phyloP scores from a whole-genome alignment of 192 early-diverging fungal genomes.

The Entomortierella lignicola region DNA sequence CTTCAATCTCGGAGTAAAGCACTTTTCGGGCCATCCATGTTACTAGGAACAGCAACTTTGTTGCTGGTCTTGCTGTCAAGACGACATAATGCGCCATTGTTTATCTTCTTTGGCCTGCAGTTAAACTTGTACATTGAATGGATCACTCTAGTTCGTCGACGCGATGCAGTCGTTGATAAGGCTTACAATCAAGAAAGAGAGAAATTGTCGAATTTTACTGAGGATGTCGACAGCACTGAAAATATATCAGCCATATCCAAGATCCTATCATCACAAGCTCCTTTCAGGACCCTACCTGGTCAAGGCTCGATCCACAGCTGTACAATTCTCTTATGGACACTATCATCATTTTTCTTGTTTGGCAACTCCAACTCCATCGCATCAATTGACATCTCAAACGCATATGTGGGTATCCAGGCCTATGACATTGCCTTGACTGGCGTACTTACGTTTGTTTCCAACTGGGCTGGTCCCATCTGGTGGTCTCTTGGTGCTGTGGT shows the following conservation, averaged over 20 bases:
- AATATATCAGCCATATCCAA: background rate
- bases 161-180: background rate
- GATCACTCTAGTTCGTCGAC: slow-evolving; percentile 21
- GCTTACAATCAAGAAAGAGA: background rate
- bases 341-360: slow-evolving; percentile 73
- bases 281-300: slow-evolving; percentile 25
- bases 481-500: slow-evolving; percentile 63
- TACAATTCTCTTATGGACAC: slow-evolving; percentile 57
- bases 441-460: slow-evolving; percentile 72
- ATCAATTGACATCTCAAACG: slow-evolving; percentile 80
- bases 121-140: slow-evolving; percentile 51
- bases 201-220: background rate
- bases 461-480: slow-evolving; percentile 80
- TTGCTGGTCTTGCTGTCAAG: slow-evolving; percentile 73
- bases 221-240: background rate
- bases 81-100: slow-evolving; percentile 71
- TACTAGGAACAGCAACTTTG: slow-evolving; percentile 62
- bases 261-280: background rate
- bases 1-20: background rate
- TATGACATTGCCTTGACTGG: slow-evolving; percentile 73
- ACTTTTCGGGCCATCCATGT: slow-evolving; percentile 33
- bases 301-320: slow-evolving; percentile 41
- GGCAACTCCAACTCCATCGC: slow-evolving; percentile 85
- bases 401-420: slow-evolving; percentile 76
- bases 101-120: slow-evolving; percentile 65